Conservation (phyloP, 306 rosid genomes). For the Acacia acuminata region DNA sequence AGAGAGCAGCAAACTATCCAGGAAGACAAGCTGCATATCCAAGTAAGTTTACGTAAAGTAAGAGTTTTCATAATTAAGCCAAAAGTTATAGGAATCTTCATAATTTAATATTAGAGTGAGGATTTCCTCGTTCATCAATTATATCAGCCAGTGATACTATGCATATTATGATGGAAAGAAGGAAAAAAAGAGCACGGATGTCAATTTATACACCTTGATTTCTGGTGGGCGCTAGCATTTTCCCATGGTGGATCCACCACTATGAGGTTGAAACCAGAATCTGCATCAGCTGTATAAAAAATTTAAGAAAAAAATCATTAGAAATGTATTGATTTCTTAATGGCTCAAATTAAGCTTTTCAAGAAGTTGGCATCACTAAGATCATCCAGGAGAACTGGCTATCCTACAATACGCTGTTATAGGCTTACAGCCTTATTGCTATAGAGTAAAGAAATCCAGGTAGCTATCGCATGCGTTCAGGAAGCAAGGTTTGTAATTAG, state of each 20-base stretch:
- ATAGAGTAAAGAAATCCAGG: conserved; percentile 5
- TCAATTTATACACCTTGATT: conserved; percentile 51
- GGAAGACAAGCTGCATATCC: conserved; percentile 16
- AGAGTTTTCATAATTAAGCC: conserved; percentile 4
- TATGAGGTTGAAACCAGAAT: conserved; percentile 76
- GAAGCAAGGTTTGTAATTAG: conserved; percentile 18
- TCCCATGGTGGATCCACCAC: conserved; percentile 97
- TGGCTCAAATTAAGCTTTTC: conserved; percentile 25
- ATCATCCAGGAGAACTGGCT: conserved; percentile 29
- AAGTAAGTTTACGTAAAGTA: conserved; percentile 9
- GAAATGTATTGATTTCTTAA: background rate
- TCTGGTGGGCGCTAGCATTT: conserved; percentile 89
- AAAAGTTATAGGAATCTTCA: background rate
- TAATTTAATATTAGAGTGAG: background rate
- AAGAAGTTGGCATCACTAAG: conserved; percentile 3
- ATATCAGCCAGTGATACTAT: background rate
- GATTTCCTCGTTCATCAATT: background rate
- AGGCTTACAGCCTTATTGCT: background rate
- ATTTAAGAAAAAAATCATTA: background rate
- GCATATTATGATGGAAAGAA: background rate
- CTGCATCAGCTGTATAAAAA: conserved; percentile 48
- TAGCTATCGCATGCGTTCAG: background rate
- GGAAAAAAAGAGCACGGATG: background rate
- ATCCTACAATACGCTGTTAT: background rate
- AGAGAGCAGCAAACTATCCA: background rate